phyloP scores from a whole-genome alignment of 179 eudicot genomes.

The Beta lomatogona region DNA sequence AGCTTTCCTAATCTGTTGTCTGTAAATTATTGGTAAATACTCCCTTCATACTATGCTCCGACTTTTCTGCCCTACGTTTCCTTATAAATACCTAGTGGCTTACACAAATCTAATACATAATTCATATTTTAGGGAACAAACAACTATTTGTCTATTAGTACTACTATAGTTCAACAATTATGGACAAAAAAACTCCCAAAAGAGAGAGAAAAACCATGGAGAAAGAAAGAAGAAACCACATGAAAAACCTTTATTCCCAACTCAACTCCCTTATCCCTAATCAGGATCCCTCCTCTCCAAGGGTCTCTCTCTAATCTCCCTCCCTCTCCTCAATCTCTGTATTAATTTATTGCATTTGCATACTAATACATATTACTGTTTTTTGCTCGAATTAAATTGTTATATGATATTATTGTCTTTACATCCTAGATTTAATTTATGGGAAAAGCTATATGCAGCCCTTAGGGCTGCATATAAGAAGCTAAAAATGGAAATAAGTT shows the following conservation, averaged over 20 bases:
- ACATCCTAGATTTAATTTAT: too few relatives aligned
- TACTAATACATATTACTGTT: not conserved
- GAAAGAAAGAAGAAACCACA: slow-evolving; percentile 57
- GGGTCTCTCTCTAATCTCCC: slow-evolving; percentile 22
- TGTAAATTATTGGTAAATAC: not conserved
- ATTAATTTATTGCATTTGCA: not conserved
- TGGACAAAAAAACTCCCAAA: slow-evolving; percentile 18
- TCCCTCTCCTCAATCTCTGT: not conserved
- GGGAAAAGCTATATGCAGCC: too few relatives aligned
- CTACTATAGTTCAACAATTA: not conserved
- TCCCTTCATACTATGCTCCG: not conserved
- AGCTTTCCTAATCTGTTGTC: not conserved
- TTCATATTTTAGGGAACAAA: too few relatives aligned
- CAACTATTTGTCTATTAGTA: too few relatives aligned
- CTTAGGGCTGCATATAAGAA: too few relatives aligned
- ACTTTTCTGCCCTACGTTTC: too few relatives aligned
- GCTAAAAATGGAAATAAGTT: too few relatives aligned
- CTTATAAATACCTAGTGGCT: slow-evolving; percentile 18
- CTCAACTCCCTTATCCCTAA: slow-evolving; percentile 59
- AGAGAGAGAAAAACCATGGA: slow-evolving; percentile 56
- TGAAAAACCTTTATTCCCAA: slow-evolving; percentile 59
- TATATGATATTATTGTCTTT: too few relatives aligned
- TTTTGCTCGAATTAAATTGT: too few relatives aligned
- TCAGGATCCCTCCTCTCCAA: slow-evolving; percentile 20
- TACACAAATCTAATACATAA: not conserved